Evolutionary conservation across 129 eudicot genomes (phyloP), one percentile per base, ranked within the genome.

Genomic region (Ambrosia trifida): DNA sequence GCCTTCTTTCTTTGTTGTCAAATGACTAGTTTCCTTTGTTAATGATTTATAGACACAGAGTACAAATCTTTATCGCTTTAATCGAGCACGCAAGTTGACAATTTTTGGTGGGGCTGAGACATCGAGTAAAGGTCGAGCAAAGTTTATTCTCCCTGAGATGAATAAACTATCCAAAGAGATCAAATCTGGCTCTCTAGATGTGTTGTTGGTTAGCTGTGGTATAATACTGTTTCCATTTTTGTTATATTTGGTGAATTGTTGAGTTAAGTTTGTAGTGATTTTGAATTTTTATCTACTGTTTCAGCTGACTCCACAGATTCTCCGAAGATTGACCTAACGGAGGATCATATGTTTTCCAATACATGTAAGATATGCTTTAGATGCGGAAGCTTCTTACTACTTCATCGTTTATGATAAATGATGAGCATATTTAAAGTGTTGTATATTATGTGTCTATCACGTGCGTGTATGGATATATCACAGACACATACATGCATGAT

Each of bases 121-220:
- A 65, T 72, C 38, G 11, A 71, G 74, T 67, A 73, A 79, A 69
- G 83, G 83, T 77, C 85, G 64, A 67, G 88, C 83, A 16, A 83
- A 75, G 18, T 95, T 90, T 76, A 81, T 87, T 58, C 88, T 95
- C 28, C 99, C 99, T 59, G 99, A 95, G 71, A 84, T 95, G 65
- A 83, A 78, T 41, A 90, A 86, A 73, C 82, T 95, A 60, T 81
- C 90, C 70, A 79, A 47, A 64, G 97, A 95, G 65, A 73, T 81
- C 75, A 78, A 79, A 70, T 81, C 91, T 64, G 89, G 94, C 66
- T 79, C 93, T 72, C 83, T 85, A 75, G 74, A 65, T 54, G 82
- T 90, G 60, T 80, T 90, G 84, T 81, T 95, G 73, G 84, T 95
- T 64, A 86, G 97, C 82, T 88, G 91, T 78, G 97, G 99, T 95